These are phyloP conservation scores for Colletotrichum melonis DNA, from an alignment of 2,329 filamentous ascomycete genomes.

Conservation along the genomic window DNA sequence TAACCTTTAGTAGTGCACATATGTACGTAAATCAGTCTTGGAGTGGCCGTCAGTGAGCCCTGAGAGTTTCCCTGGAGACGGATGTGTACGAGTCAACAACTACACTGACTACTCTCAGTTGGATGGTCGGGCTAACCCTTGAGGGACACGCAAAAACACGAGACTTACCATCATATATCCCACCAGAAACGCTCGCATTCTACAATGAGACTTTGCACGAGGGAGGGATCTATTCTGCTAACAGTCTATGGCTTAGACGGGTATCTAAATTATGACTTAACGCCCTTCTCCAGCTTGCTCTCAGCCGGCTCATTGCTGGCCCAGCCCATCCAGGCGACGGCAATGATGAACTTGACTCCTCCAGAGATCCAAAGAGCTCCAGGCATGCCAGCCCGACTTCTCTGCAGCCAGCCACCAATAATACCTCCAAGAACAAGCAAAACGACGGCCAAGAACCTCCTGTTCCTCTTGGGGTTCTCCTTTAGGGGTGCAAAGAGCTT, in stretches of 20 bases:
- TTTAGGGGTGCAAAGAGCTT: constrained; percentile 52
- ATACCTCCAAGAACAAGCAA: constrained; percentile 60
- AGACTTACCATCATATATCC: background rate
- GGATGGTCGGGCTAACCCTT: background rate
- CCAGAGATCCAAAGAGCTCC: constrained; percentile 58
- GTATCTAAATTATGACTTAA: background rate
- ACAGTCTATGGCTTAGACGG: background rate
- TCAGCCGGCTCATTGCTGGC: constrained; percentile 36
- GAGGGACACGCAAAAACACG: background rate
- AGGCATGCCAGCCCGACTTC: constrained; percentile 51
- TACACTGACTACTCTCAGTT: background rate
- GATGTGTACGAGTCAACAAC: background rate
- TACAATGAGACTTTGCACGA: background rate
- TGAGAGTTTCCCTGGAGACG: background rate
- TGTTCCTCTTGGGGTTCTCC: constrained; percentile 62
- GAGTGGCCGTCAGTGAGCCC: too few relatives aligned
- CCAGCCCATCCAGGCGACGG: constrained; percentile 50
- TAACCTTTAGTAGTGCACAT: too few relatives aligned
- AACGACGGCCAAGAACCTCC: constrained; percentile 56
- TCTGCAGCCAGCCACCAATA: constrained; percentile 59
- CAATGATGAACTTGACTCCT: constrained; percentile 56
- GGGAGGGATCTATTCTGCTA: background rate
- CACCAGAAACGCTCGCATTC: background rate
- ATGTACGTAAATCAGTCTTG: too few relatives aligned
- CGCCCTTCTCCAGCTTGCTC: constrained; percentile 30